Evolutionary conservation across 345 rosid genomes (phyloP).

Genomic region (Eucalyptus shirleyi): DNA sequence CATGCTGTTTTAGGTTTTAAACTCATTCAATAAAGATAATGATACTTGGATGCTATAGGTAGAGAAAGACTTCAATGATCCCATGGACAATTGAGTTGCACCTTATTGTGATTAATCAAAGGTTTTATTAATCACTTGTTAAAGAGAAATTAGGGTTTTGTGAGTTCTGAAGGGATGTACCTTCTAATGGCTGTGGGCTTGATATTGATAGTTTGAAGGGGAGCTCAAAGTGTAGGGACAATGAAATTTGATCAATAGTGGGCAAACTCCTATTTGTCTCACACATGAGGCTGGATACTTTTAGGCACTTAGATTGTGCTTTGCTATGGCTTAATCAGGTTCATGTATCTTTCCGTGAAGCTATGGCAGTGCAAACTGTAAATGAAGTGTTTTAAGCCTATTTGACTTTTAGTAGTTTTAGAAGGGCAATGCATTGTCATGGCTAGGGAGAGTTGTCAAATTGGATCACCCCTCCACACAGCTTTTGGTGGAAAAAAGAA

Average conservation of each 20-base stretch:
- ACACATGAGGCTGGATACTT: not conserved
- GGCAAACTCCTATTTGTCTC: not conserved
- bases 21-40: not conserved
- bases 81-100: not conserved
- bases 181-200: not conserved
- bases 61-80: not conserved
- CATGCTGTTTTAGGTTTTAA: not conserved
- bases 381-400: not conserved
- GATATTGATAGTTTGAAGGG: not conserved
- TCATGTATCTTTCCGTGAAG: not conserved
- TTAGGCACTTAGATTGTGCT: not conserved
- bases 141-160: not conserved
- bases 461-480: not conserved
- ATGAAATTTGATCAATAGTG: not conserved
- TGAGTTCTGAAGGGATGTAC: not conserved
- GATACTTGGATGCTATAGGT: not conserved
- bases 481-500: not conserved
- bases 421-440: not conserved
- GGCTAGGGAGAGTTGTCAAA: not conserved
- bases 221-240: not conserved
- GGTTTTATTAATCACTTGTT: not conserved
- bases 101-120: not conserved
- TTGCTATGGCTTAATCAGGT: not conserved
- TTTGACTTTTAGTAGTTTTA: not conserved
- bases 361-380: not conserved